Evolutionary conservation across 2,329 filamentous ascomycete species (phyloP).

Genomic region (Onygena corvina): DNA sequence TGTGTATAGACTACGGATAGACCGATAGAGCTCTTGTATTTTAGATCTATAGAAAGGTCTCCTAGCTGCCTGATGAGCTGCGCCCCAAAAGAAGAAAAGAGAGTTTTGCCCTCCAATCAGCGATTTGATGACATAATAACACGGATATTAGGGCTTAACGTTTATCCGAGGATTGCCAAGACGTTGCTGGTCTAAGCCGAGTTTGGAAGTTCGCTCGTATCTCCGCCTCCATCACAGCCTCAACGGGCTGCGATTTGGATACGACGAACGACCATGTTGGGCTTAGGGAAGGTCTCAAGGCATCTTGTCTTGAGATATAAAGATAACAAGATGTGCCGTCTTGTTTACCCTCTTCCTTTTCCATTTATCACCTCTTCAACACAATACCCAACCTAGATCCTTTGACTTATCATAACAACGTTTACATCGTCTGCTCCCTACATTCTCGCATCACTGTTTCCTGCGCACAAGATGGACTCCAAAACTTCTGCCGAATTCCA

Average conservation of each 20-base stretch:
- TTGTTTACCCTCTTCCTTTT: background rate
- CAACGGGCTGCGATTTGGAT: background rate
- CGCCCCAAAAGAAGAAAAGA: too few species aligned
- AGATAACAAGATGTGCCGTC: background rate
- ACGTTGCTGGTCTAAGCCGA: background rate
- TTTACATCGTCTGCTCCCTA: background rate
- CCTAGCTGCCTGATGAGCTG: too few species aligned
- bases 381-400: background rate
- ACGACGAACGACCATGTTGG: background rate
- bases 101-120: too few species aligned
- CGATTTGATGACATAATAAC: background rate
- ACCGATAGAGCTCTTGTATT: too few species aligned
- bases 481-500: background rate
- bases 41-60: too few species aligned
- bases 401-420: background rate
- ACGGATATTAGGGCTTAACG: background rate
- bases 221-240: slow-evolving; percentile 1
- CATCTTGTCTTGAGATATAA: background rate
- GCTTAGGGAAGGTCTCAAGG: background rate
- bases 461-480: background rate
- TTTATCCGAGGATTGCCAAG: too few species aligned
- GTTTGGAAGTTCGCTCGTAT: background rate
- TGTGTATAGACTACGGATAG: too few species aligned
- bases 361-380: background rate
- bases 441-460: background rate